Evolutionary conservation across 2,329 filamentous ascomycete species (phyloP).

Genomic region (Colletotrichum gloeosporioides): DNA sequence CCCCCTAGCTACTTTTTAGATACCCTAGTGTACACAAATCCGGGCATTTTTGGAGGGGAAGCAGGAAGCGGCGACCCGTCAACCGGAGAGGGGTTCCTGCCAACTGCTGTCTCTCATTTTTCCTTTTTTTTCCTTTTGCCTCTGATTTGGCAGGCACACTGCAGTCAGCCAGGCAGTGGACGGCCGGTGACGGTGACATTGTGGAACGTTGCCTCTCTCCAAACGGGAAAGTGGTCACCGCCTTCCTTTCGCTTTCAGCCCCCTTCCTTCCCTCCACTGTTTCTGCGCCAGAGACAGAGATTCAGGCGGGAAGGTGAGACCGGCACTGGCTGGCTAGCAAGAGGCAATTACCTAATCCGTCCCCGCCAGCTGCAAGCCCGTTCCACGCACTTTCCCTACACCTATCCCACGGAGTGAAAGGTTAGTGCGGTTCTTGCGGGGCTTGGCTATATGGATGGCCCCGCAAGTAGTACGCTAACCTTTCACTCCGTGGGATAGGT

Average conservation of each 20-base stretch:
- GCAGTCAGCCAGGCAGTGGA: neutral
- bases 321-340: too few relatives aligned
- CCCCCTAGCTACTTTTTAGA: neutral
- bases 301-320: neutral
- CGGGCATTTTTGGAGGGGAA: neutral
- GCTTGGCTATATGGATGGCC: too few relatives aligned
- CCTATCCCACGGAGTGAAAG: too few relatives aligned
- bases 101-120: neutral
- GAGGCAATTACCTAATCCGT: conserved; percentile 3
- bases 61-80: neutral
- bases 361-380: neutral
- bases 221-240: neutral
- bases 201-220: neutral
- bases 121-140: neutral
- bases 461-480: too few relatives aligned
- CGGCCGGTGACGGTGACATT: neutral
- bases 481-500: too few relatives aligned
- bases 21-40: neutral
- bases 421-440: too few relatives aligned
- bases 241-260: neutral
- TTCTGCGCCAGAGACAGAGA: neutral
- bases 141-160: neutral
- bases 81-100: neutral
- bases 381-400: neutral
- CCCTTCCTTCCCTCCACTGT: neutral